Evolutionary conservation across 2,329 filamentous ascomycete genomes (phyloP).

Genomic region (Ceratocystis ficicola): DNA sequence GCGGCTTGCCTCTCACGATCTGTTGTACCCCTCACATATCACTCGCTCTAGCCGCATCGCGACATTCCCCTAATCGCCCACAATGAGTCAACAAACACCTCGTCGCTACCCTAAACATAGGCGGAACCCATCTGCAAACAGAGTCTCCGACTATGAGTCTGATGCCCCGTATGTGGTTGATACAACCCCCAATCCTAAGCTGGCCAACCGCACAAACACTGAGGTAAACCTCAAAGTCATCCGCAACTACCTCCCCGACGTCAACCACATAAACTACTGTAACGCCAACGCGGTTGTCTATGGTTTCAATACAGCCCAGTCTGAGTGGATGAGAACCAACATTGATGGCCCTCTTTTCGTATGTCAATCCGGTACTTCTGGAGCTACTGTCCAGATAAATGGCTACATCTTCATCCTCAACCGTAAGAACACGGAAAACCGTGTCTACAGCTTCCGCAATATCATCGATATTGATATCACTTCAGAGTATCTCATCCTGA

Average conservation of each 20-base stretch:
- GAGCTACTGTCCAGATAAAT: not conserved
- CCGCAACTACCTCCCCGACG: constrained; percentile 63
- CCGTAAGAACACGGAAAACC: constrained; percentile 57
- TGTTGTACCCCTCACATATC: not conserved
- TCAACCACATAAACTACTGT: constrained; percentile 62
- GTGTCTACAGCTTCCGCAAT: constrained; percentile 51
- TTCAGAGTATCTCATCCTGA: constrained; percentile 42
- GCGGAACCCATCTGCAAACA: constrained; percentile 33
- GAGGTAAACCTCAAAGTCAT: constrained; percentile 82
- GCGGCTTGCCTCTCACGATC: not conserved
- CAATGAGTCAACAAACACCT: constrained; percentile 37
- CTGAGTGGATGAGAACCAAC: constrained; percentile 71
- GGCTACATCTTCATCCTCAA: constrained; percentile 60
- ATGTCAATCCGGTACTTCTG: constrained; percentile 10
- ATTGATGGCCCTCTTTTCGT: constrained; percentile 85
- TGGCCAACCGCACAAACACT: constrained; percentile 57
- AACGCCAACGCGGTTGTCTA: constrained; percentile 82
- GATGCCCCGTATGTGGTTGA: constrained; percentile 44
- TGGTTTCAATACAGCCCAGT: constrained; percentile 52
- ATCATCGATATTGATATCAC: constrained; percentile 53
- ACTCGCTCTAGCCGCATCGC: not conserved
- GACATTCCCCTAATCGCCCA: not conserved
- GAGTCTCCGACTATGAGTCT: constrained; percentile 53
- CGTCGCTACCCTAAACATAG: constrained; percentile 31
- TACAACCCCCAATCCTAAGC: constrained; percentile 33